Percentiles rank a stretch among this genome's conserved stretches.
Evolutionary conservation across 1,284 basidiomycete genomes (phyloP).

Genomic region (Mycena citricolor): DNA sequence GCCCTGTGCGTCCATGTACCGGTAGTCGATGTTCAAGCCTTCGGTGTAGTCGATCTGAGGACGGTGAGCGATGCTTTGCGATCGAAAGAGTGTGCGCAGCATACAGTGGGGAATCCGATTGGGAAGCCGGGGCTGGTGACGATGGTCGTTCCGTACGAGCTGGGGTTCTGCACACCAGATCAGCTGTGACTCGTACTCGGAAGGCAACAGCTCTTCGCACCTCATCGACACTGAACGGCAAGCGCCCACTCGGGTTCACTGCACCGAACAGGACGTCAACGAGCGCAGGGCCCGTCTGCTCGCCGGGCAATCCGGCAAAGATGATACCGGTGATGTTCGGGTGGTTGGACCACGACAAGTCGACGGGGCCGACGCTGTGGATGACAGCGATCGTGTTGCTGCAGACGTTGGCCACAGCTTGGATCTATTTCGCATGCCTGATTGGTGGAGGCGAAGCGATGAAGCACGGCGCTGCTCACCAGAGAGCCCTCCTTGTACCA

Average conservation of each 20-base stretch:
- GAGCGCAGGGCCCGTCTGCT: slow-evolving; percentile 61
- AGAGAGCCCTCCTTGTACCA: slow-evolving; percentile 55
- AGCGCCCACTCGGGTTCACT: slow-evolving; percentile 59
- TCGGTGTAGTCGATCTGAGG: slow-evolving; percentile 42
- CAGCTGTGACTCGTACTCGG: too few relatives aligned
- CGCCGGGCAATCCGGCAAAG: slow-evolving; percentile 60
- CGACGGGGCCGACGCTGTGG: slow-evolving; percentile 61
- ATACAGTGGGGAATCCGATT: slow-evolving; percentile 32
- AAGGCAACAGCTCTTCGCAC: slow-evolving; percentile 30
- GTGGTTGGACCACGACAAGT: slow-evolving; percentile 59
- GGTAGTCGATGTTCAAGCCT: slow-evolving; percentile 63
- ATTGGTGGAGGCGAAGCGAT: background rate
- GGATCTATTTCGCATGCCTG: slow-evolving; percentile 30
- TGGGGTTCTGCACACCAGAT: slow-evolving; percentile 35
- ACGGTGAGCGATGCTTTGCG: too few relatives aligned
- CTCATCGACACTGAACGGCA: slow-evolving; percentile 60
- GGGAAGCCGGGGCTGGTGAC: slow-evolving; percentile 41
- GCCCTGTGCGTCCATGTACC: slow-evolving; percentile 61
- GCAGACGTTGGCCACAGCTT: slow-evolving; percentile 45
- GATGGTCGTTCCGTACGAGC: slow-evolving; percentile 41
- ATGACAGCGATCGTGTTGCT: slow-evolving; percentile 68
- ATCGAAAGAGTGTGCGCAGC: background rate
- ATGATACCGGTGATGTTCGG: slow-evolving; percentile 69
- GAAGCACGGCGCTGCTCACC: slow-evolving; percentile 24
- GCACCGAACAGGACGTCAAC: slow-evolving; percentile 55